Percentiles rank a stretch among this genome's conserved stretches.
phyloP scores from a whole-genome alignment of 495 filamentous ascomycete genomes.

The Aspergillus hancockii region DNA sequence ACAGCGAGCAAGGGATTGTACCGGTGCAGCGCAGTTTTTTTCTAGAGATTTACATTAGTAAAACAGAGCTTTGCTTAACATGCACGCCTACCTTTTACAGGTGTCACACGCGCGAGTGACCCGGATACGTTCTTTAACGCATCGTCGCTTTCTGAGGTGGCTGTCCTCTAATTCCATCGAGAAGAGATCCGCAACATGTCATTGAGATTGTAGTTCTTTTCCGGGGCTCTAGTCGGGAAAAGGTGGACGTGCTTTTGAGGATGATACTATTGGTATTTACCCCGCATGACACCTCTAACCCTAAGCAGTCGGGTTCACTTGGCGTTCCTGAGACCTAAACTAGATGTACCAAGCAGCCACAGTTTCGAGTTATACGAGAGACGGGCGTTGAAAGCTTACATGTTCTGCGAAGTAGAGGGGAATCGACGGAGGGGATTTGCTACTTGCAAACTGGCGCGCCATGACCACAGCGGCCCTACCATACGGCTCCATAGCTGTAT shows the following conservation, averaged over 20 bases:
- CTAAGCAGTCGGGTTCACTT: no score
- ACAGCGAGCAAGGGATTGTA: constrained; percentile 27
- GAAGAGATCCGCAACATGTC: neutral
- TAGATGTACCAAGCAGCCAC: no score
- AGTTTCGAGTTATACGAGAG: no score
- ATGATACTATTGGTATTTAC: no score
- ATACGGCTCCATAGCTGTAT: no score
- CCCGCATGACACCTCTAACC: no score
- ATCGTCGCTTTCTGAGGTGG: constrained; percentile 21
- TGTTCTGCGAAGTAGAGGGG: no score
- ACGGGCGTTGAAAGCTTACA: no score
- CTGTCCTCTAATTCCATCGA: constrained; percentile 12
- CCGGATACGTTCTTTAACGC: constrained; percentile 25
- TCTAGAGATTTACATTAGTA: constrained; percentile 9
- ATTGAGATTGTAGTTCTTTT: neutral
- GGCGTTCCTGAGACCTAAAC: no score
- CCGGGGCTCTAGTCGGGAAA: neutral
- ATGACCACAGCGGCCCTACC: no score
- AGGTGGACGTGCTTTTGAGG: neutral
- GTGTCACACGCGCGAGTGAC: constrained; percentile 38
- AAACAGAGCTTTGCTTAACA: neutral
- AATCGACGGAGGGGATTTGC: no score
- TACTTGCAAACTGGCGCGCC: no score
- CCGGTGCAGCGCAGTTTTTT: constrained; percentile 37
- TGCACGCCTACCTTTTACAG: constrained; percentile 30